Conservation (phyloP, 2,329 filamentous ascomycete genomes). For the Aulographum hederae region DNA sequence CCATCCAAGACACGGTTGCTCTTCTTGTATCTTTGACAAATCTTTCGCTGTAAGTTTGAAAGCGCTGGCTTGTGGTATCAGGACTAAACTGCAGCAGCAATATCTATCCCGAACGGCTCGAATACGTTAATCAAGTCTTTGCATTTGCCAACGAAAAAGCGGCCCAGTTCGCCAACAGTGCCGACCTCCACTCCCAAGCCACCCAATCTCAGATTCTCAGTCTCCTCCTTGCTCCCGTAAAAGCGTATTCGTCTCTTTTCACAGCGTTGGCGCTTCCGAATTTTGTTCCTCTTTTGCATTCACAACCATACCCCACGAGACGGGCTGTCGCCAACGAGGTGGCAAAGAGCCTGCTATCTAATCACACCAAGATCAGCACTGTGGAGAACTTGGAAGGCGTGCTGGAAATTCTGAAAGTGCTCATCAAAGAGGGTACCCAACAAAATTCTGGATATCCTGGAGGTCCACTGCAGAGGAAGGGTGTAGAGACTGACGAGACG, state of each 20-base stretch:
- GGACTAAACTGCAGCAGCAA: slow-evolving; percentile 34
- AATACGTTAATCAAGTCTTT: slow-evolving; percentile 90
- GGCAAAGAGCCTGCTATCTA: slow-evolving; percentile 62
- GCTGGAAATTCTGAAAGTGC: slow-evolving; percentile 69
- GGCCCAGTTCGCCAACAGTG: slow-evolving; percentile 74
- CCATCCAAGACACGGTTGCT: slow-evolving; percentile 88
- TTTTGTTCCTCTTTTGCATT: slow-evolving; percentile 76
- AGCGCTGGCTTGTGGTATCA: not conserved
- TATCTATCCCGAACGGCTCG: slow-evolving; percentile 80
- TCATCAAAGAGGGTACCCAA: slow-evolving; percentile 86
- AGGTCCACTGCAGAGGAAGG: slow-evolving; percentile 52
- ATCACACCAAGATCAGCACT: slow-evolving; percentile 63
- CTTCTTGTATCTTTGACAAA: slow-evolving; percentile 87
- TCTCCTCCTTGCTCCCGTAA: slow-evolving; percentile 77
- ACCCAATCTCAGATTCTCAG: slow-evolving; percentile 80
- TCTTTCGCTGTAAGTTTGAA: slow-evolving; percentile 47
- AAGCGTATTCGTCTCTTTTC: slow-evolving; percentile 82
- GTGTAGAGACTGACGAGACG: slow-evolving; percentile 84
- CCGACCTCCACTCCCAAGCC: slow-evolving; percentile 77
- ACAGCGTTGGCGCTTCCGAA: slow-evolving; percentile 87
- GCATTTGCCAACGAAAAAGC: slow-evolving; percentile 78
- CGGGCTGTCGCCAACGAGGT: slow-evolving; percentile 83
- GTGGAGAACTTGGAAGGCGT: slow-evolving; percentile 72
- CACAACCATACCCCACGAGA: slow-evolving; percentile 82
- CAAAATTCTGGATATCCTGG: slow-evolving; percentile 66